A percentile compares a stretch with the other conserved stretches of the same genome.
These are phyloP conservation scores for Trichomonas vaginalis DNA, from an alignment of 208 protist genomes.

Conservation along the genomic window DNA sequence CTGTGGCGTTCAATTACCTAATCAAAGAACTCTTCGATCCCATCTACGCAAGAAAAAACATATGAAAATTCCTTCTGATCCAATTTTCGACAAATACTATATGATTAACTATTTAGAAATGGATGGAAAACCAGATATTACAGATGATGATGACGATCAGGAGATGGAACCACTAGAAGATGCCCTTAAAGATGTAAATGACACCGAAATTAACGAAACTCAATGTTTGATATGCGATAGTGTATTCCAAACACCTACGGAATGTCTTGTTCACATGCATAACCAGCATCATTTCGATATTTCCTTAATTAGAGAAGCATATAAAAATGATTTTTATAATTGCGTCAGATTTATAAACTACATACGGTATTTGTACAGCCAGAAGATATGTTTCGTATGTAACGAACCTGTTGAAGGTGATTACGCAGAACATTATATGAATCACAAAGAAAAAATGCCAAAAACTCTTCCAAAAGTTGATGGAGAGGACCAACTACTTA, in stretches of 20 bases:
- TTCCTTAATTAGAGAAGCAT: background rate
- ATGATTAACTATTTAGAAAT: conserved; percentile 8
- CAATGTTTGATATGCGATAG: background rate
- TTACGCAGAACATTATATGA: too few relatives aligned
- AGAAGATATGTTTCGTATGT: background rate
- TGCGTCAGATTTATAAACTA: background rate
- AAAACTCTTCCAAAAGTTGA: background rate
- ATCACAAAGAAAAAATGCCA: background rate
- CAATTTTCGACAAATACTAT: background rate
- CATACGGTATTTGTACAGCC: background rate
- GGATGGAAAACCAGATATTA: background rate
- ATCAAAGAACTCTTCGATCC: background rate
- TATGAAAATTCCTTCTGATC: background rate
- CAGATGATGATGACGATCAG: background rate
- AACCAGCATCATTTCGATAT: background rate
- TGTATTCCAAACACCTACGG: background rate
- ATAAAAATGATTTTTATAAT: background rate
- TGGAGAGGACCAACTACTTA: background rate
- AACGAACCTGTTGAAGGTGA: background rate
- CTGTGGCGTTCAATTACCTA: background rate
- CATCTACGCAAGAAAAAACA: background rate
- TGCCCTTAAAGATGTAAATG: background rate
- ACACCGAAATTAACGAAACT: background rate
- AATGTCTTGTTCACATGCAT: background rate
- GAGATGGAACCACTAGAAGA: background rate